phyloP scores from a whole-genome alignment of 805 yeast genomes.

The Candida loeiensis region DNA sequence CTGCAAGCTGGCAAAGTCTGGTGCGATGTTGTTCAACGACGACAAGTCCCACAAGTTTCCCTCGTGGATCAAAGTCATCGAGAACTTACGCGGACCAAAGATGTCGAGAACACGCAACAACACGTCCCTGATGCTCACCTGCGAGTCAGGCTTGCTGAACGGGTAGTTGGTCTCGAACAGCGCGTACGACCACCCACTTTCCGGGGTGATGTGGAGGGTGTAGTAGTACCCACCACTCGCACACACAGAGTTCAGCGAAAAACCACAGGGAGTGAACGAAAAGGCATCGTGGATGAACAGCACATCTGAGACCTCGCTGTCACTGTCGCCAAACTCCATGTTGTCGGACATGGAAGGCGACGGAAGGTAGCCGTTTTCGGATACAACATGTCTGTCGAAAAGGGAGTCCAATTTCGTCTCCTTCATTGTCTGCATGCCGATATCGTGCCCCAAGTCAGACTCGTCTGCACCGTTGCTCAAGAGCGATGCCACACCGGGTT shows the following conservation, averaged over 20 bases:
- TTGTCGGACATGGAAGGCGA: constrained; percentile 33
- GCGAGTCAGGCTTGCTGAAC: constrained; percentile 28
- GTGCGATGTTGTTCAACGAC: constrained; percentile 1
- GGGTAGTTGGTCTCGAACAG: constrained; percentile 89
- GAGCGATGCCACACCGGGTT: constrained; percentile 38
- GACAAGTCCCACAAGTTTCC: constrained; percentile 9
- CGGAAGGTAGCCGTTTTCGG: constrained; percentile 22
- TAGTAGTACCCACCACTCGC: constrained; percentile 52
- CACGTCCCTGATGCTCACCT: constrained; percentile 50
- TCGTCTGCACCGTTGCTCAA: constrained; percentile 44
- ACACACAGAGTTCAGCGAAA: constrained; percentile 79
- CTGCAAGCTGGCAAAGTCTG: constrained; percentile 12
- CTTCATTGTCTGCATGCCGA: constrained; percentile 68
- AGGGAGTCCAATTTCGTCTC: constrained; percentile 60
- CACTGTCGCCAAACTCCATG: constrained; percentile 18
- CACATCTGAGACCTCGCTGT: neutral
- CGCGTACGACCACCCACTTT: constrained; percentile 91
- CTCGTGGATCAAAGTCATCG: constrained; percentile 38
- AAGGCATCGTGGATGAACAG: constrained; percentile 74
- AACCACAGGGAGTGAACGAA: constrained; percentile 92
- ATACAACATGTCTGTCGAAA: constrained; percentile 24
- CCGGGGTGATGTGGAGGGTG: constrained; percentile 94
- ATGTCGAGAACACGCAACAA: constrained; percentile 56
- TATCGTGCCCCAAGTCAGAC: constrained; percentile 73
- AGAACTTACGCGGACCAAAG: constrained; percentile 75